A percentile compares a stretch with the other conserved stretches of the same genome.
Evolutionary conservation across 495 filamentous ascomycete species (phyloP).

Genomic region (Aspergillus coremiiformis): DNA sequence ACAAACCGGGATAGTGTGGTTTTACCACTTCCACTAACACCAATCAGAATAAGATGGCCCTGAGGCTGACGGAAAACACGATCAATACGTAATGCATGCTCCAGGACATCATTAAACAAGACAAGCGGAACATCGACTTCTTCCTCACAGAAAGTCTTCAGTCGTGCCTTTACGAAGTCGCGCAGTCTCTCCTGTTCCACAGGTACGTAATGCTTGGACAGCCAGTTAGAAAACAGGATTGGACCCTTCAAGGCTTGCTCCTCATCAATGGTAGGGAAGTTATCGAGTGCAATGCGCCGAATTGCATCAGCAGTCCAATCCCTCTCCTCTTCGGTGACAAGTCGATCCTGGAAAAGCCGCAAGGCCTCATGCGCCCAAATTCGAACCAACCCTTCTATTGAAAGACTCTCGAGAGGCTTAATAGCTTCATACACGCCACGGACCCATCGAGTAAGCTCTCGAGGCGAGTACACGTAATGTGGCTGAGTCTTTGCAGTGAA

Average conservation of each 20-base stretch:
- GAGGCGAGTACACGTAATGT: conserved; percentile 97
- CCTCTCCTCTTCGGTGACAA: conserved; percentile 89
- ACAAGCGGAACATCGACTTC: conserved; percentile 97
- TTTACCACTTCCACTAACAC: conserved; percentile 96
- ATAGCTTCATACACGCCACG: conserved; percentile 96
- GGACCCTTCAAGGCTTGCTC: conserved; percentile 82
- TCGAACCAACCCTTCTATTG: conserved; percentile 84
- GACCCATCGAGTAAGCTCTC: conserved; percentile 95
- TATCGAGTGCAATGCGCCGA: conserved; percentile 73
- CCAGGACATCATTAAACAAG: conserved; percentile 94
- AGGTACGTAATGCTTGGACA: conserved; percentile 97
- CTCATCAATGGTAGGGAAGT: conserved; percentile 90
- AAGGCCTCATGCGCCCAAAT: conserved; percentile 98
- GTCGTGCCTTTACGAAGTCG: conserved; percentile 93
- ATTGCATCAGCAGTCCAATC: conserved; percentile 89
- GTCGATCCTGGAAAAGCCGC: conserved; percentile 90
- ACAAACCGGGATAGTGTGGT: conserved; percentile 96
- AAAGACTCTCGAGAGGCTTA: conserved; percentile 76
- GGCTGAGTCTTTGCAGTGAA: conserved; percentile 96
- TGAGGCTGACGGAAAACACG: conserved; percentile 97
- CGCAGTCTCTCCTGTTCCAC: conserved; percentile 90
- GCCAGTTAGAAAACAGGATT: conserved; percentile 97
- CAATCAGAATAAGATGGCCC: conserved; percentile 95
- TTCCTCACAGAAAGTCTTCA: conserved; percentile 98
- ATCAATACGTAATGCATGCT: conserved; percentile 96